These are phyloP conservation scores for Fragilaria radians DNA, from an alignment of 108 stramenopile genomes.

Conservation along the genomic window DNA sequence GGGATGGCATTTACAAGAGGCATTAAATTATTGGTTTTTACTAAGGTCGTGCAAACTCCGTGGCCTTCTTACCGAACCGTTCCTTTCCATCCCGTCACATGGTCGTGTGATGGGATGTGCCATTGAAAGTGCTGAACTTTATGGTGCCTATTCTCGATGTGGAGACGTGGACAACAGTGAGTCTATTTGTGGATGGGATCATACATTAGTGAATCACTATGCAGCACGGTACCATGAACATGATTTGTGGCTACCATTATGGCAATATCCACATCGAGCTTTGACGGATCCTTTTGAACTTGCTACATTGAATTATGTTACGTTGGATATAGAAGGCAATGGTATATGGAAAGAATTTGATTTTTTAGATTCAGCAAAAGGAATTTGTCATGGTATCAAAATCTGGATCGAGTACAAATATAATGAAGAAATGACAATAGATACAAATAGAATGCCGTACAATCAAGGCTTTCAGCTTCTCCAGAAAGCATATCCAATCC, in stretches of 20 bases:
- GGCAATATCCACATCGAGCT: constrained; percentile 49
- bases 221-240: constrained; percentile 33
- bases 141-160: constrained; percentile 33
- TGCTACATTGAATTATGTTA: constrained; percentile 40
- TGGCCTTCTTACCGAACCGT: constrained; percentile 24
- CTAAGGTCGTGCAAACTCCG: constrained; percentile 36
- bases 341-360: neutral
- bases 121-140: constrained; percentile 43
- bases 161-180: constrained; percentile 19
- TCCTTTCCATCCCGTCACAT: constrained; percentile 35
- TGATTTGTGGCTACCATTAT: constrained; percentile 48
- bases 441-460: constrained; percentile 10
- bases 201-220: constrained; percentile 41
- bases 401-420: constrained; percentile 48
- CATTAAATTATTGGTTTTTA: constrained; percentile 63
- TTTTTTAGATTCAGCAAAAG: neutral
- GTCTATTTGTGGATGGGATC: constrained; percentile 46
- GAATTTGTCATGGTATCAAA: constrained; percentile 35
- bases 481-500: neutral
- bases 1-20: constrained; percentile 73
- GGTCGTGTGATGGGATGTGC: constrained; percentile 65
- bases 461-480: constrained; percentile 7
- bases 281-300: constrained; percentile 39
- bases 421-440: neutral
- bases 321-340: constrained; percentile 14